Percentiles rank a stretch among this genome's conserved stretches.
Conservation (phyloP, 345 rosid species). For the Brassica cretica region DNA sequence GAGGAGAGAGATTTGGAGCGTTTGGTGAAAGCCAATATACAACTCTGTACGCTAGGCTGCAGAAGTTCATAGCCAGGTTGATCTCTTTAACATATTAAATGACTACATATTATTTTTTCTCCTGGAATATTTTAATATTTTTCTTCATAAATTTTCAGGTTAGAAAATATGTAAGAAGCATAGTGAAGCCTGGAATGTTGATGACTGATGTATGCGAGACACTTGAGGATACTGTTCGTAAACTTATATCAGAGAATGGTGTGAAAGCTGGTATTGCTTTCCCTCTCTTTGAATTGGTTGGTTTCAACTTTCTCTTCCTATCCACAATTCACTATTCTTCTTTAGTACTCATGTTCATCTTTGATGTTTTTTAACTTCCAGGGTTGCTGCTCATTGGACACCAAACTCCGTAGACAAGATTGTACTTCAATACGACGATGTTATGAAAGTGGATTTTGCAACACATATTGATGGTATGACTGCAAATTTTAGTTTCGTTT, state of each 20-base stretch:
- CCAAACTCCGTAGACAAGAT: constrained; percentile 95
- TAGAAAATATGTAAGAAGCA: constrained; percentile 72
- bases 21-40: constrained; percentile 69
- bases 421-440: constrained; percentile 93
- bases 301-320: background rate
- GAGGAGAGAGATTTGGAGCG: constrained; percentile 95
- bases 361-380: constrained; percentile 31
- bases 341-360: constrained; percentile 17
- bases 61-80: constrained; percentile 96
- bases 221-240: constrained; percentile 81
- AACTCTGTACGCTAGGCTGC: constrained; percentile 94
- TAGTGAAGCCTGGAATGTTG: constrained; percentile 85
- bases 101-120: background rate
- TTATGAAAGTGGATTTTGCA: constrained; percentile 96
- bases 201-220: constrained; percentile 95
- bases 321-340: background rate
- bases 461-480: constrained; percentile 84
- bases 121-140: background rate
- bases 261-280: constrained; percentile 31
- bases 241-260: constrained; percentile 53
- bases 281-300: constrained; percentile 44
- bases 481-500: background rate
- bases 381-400: constrained; percentile 99
- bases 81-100: background rate
- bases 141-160: constrained; percentile 29